Evolutionary conservation across 306 rosid species (phyloP), one percentile per base, ranked within the genome.

Genomic region (Prunus davidiana): DNA sequence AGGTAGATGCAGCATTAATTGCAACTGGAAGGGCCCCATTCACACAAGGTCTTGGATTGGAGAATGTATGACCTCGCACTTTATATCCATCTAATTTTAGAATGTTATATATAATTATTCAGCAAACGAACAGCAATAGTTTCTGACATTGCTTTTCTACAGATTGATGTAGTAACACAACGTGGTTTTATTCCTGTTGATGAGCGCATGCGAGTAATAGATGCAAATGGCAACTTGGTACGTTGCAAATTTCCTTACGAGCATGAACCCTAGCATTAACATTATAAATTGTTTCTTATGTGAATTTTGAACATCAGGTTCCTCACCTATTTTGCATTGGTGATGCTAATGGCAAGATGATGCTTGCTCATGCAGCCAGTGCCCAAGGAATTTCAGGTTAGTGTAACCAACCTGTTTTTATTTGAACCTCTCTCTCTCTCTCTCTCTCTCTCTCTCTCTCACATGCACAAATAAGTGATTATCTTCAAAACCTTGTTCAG

Each of bases 11-110:
- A 62, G 97, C 97, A 73, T 75, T 92, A 78, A 92, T 92, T 83
- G 99, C 97, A 81, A 95, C 99, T 67, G 99, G 99, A 84, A 88
- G 99, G 81, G 97, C 97, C 47, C 97, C 99, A 32, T 92, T 90
- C 90, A 95, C 99, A 5, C 79, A 89, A 41, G 97, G 93, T 80
- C 99, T 95, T 84, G 99, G 97, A 72, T 86, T 95, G 89, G 97
- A 90, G 79, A 95, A 89, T 81, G 97, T 95, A 89, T 78, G 93
- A 43, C 80, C 74, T 85, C 80, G 71, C 41, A 16, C 7, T 34
- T 47, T 1, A 65, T 49, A 19, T 64, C 28, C 27, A 57, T 78
- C 24, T 76, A 74, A 58, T 82, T 56, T 45, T 25, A 46, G 50
- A 34, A 2, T 38, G 28, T 55, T 51, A 41, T 52, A 25, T 32